A percentile compares a stretch with the other conserved stretches of the same genome.
phyloP scores from a whole-genome alignment of 2,329 filamentous ascomycete genomes.

The Aureobasidium sp. region DNA sequence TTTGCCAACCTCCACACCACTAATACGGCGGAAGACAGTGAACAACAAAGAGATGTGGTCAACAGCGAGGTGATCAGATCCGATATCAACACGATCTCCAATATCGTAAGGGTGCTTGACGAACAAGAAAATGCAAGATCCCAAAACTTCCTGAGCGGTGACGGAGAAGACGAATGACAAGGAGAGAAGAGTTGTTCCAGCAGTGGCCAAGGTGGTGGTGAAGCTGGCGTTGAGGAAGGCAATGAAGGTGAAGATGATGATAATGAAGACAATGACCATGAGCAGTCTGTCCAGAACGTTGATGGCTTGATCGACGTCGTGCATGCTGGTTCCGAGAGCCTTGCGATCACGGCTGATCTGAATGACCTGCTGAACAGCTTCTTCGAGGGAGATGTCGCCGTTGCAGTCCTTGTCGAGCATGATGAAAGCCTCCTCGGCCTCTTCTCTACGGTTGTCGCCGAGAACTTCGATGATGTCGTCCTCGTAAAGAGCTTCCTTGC shows the following conservation, averaged over 20 bases:
- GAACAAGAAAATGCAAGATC: constrained; percentile 96
- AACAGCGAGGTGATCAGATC: constrained; percentile 62
- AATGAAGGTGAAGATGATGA: constrained; percentile 56
- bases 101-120: constrained; percentile 98
- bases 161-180: constrained; percentile 94
- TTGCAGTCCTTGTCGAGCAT: constrained; percentile 81
- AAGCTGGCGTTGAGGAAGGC: constrained; percentile 85
- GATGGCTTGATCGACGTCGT: constrained; percentile 93
- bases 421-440: constrained; percentile 79
- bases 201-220: constrained; percentile 75
- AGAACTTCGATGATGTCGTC: constrained; percentile 88
- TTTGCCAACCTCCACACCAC: constrained; percentile 60
- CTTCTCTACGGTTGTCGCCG: constrained; percentile 60
- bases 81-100: constrained; percentile 84
- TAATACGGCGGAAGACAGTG: constrained; percentile 80
- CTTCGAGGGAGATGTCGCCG: constrained; percentile 87
- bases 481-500: constrained; percentile 65
- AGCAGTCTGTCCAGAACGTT: constrained; percentile 82
- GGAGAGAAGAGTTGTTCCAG: constrained; percentile 84
- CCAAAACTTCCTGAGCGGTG: constrained; percentile 90
- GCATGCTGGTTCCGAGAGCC: constrained; percentile 85
- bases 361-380: constrained; percentile 83
- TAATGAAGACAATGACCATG: constrained; percentile 68
- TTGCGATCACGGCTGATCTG: constrained; percentile 82
- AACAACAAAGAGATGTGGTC: constrained; percentile 92